Evolutionary conservation across 129 eudicot species (phyloP).

Genomic region (Ambrosia trifida): DNA sequence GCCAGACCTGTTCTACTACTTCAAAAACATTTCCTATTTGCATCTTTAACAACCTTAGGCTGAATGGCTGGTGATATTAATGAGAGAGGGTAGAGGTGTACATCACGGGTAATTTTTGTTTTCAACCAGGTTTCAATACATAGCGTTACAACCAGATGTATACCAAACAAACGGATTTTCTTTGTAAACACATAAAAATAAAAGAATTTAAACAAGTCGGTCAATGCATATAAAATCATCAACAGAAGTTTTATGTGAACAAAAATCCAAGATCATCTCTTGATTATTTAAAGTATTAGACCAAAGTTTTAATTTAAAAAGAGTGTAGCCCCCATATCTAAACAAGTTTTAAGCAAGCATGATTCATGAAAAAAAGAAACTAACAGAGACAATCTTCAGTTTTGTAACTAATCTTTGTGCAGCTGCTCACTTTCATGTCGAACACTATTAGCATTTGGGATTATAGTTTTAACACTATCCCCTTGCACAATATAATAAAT

Average conservation of each 20-base stretch:
- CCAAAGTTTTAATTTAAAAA: conserved; percentile 11
- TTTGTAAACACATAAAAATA: not conserved
- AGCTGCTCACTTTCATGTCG: conserved; percentile 79
- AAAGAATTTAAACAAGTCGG: conserved; percentile 1
- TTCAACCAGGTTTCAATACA: too few relatives aligned
- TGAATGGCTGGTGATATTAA: too few relatives aligned
- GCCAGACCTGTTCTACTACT: too few relatives aligned
- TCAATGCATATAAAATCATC: conserved; percentile 9
- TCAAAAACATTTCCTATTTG: too few relatives aligned
- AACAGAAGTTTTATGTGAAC: not conserved
- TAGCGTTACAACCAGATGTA: not conserved
- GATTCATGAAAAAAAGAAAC: not conserved
- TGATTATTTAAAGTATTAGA: conserved; percentile 3
- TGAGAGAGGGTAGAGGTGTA: too few relatives aligned
- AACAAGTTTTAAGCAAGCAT: conserved; percentile 2
- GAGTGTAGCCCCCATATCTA: not conserved
- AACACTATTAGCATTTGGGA: conserved; percentile 64
- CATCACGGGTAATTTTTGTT: too few relatives aligned
- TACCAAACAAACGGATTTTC: not conserved
- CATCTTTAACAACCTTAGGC: too few relatives aligned
- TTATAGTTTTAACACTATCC: conserved; percentile 77
- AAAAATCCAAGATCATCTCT: too few relatives aligned
- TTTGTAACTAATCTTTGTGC: conserved; percentile 55
- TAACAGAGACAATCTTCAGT: conserved; percentile 8
- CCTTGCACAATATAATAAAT: conserved; percentile 48